Base-by-base conservation (phyloP, 169 alveolate species). In the Plasmodium gallinaceum region DNA sequence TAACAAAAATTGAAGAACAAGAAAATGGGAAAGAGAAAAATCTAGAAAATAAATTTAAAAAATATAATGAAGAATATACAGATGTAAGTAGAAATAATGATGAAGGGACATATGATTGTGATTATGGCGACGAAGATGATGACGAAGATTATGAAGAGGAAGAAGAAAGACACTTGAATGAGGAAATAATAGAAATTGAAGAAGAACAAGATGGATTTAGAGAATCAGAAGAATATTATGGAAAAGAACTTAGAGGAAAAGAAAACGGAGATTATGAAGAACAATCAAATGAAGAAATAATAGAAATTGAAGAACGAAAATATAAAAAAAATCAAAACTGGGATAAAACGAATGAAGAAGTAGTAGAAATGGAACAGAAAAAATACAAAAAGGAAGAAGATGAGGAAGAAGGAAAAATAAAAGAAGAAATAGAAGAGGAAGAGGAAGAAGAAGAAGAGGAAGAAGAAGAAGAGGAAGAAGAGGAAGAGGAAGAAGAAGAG, bases 401-500 rank as follows among this genome's bases (percentile, higher is more conserved):
- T 18, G 37, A 57, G 7, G 62, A 46, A 12, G 2, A 18, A 4
- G 74, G 10, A 20, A 42, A 7, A 20, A 7, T 7, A 12, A 14
- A 51, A 14, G 24, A 32, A 8, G 75, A 45, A 45, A n/a, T 1
- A 22, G 42, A 37, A 57, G 73, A 74, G 12, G 73, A 74, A 57
- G 51, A 74, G 5, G 48, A 43, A 18, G 60, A 74, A 37, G 45
- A 75, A 32, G 39, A 45, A 16, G 64, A 46, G 32, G 62, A 14
- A 7, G 20, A n/a, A 22, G 22, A 26, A 6, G 42, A 76, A 37
- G 20, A 58, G 3, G 64, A 45, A 57, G 1, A 37, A 10, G 88
- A 75, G 6, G 74, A 75, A 46, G 51, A 75, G 22, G 52, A 16
- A 16, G 52, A 46, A 12, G 83, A 73, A n/a, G 52, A 74, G 26